Percentiles rank a stretch among this genome's conserved stretches.
phyloP scores from a whole-genome alignment of 2,329 filamentous ascomycete species.

The Alternaria viburni region DNA sequence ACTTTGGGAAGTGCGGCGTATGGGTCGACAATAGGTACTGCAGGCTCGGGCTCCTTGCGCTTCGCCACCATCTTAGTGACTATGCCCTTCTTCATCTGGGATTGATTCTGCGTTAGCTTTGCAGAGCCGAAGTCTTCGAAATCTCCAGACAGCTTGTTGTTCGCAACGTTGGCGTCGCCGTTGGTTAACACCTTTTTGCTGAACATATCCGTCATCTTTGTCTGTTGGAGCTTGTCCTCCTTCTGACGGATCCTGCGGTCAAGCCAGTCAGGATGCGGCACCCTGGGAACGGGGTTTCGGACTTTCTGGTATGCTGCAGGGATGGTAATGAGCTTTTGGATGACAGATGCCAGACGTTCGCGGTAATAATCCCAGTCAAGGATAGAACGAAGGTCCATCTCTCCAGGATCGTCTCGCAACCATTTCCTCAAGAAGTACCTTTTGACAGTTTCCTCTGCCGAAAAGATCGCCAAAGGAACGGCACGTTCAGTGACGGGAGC shows the following conservation, averaged over 20 bases:
- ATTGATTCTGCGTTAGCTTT: conserved; percentile 54
- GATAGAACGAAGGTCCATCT: conserved; percentile 87
- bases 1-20: conserved; percentile 80
- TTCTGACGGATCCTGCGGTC: conserved; percentile 92
- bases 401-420: conserved; percentile 88
- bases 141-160: conserved; percentile 66
- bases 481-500: conserved; percentile 94
- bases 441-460: conserved; percentile 87
- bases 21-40: conserved; percentile 70
- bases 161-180: conserved; percentile 68
- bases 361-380: conserved; percentile 98
- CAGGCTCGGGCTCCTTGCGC: conserved; percentile 55
- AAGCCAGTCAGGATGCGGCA: conserved; percentile 95
- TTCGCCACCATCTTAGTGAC: conserved; percentile 57
- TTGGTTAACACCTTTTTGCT: conserved; percentile 74
- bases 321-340: conserved; percentile 99
- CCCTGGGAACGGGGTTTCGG: conserved; percentile 89
- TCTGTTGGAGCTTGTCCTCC: conserved; percentile 97
- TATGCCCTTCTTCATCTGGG: conserved; percentile 48
- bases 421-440: conserved; percentile 91
- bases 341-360: conserved; percentile 93
- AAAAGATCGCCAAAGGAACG: conserved; percentile 95
- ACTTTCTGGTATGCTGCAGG: conserved; percentile 95
- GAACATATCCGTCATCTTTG: conserved; percentile 96
- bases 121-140: conserved; percentile 79